A percentile compares a stretch with the other conserved stretches of the same genome.
These are phyloP conservation scores for Candida cerambycidarum DNA, from an alignment of 805 yeast genomes.

Conservation along the genomic window DNA sequence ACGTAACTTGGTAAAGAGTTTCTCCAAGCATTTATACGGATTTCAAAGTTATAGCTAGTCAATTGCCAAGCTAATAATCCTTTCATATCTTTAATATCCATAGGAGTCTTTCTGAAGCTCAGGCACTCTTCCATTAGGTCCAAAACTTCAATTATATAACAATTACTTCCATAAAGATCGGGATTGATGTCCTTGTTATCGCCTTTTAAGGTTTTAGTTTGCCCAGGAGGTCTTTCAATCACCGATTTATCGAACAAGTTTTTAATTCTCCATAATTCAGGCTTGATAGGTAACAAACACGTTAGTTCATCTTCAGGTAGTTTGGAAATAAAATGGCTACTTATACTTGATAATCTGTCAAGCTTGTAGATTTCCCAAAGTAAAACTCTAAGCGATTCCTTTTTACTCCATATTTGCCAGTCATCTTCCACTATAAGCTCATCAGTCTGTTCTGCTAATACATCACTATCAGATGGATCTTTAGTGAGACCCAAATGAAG, in stretches of 20 bases:
- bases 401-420: slow-evolving; percentile 16
- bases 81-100: slow-evolving; percentile 17
- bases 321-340: slow-evolving; percentile 15
- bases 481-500: slow-evolving; percentile 16
- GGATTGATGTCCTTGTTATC: background rate
- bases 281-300: slow-evolving; percentile 13
- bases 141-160: slow-evolving; percentile 15
- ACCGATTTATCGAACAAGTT: slow-evolving; percentile 5
- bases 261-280: slow-evolving; percentile 12
- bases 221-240: slow-evolving; percentile 11
- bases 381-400: slow-evolving; percentile 14
- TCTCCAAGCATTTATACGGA: slow-evolving; percentile 17
- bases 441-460: slow-evolving; percentile 3
- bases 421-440: slow-evolving; percentile 3
- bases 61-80: slow-evolving; percentile 19
- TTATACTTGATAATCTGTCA: slow-evolving; percentile 15
- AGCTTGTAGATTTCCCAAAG: slow-evolving; percentile 20
- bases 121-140: slow-evolving; percentile 15
- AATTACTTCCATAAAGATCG: slow-evolving; percentile 13
- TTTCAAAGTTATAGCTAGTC: slow-evolving; percentile 17
- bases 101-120: slow-evolving; percentile 14
- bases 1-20: slow-evolving; percentile 10
- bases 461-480: slow-evolving; percentile 6
- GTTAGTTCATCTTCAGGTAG: slow-evolving; percentile 13
- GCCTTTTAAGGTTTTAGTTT: slow-evolving; percentile 6